These are phyloP conservation scores for Gossypium rotundifolium DNA, from an alignment of 345 rosid species.

Conservation along the genomic window DNA sequence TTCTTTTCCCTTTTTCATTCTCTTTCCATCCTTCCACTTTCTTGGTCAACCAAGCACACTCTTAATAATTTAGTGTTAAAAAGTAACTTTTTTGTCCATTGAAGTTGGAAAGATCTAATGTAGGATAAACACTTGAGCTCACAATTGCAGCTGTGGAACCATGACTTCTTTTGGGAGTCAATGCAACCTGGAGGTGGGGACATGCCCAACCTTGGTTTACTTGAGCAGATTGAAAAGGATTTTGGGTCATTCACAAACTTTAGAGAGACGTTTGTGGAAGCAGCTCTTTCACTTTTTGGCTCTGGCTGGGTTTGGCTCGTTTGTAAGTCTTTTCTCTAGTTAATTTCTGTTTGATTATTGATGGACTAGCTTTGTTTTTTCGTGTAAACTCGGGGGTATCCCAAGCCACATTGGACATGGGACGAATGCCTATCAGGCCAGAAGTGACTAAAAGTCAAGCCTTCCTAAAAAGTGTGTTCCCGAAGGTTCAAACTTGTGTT, in stretches of 20 bases:
- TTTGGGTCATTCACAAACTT: conserved; percentile 79
- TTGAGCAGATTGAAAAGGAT: conserved; percentile 89
- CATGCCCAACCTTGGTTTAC: conserved; percentile 67
- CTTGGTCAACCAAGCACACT: too few species aligned
- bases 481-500: too few species aligned
- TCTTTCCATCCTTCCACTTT: too few species aligned
- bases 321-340: conserved; percentile 38
- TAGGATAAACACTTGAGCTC: background rate
- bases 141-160: conserved; percentile 73
- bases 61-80: background rate
- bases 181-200: conserved; percentile 95
- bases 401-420: too few species aligned
- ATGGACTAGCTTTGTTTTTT: background rate
- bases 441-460: too few species aligned
- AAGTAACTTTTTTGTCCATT: background rate
- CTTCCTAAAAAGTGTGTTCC: too few species aligned
- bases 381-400: too few species aligned
- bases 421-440: too few species aligned
- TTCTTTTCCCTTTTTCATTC: too few species aligned
- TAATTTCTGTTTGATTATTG: background rate
- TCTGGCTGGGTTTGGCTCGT: conserved; percentile 98
- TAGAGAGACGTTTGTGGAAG: conserved; percentile 58
- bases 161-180: conserved; percentile 97
- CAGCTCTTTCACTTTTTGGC: conserved; percentile 70
- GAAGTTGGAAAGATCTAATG: background rate